Evolutionary conservation across 2,329 filamentous ascomycete species (phyloP).

Genomic region (Colletotrichum orchidophilum): DNA sequence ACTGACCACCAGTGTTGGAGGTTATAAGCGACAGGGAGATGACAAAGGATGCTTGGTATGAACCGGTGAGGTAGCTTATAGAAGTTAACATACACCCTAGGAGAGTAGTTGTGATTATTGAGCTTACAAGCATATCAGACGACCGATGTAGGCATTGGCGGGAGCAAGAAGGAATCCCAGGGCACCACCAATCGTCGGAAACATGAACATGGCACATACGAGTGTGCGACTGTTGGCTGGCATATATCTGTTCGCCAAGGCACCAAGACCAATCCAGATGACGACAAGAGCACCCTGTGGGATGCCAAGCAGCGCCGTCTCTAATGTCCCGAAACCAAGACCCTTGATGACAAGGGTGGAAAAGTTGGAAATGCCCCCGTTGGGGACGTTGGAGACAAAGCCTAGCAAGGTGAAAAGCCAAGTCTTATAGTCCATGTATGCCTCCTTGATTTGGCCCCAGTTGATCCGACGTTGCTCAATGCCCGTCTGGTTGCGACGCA

Average conservation of each 20-base stretch:
- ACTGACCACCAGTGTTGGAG: conserved; percentile 63
- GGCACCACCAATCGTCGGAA: conserved; percentile 67
- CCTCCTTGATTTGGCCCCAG: conserved; percentile 63
- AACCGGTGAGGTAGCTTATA: conserved; percentile 45
- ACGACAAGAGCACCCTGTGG: conserved; percentile 49
- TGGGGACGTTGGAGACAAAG: conserved; percentile 62
- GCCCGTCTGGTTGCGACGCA: conserved; percentile 67
- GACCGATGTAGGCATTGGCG: conserved; percentile 56
- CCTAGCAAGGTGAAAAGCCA: conserved; percentile 67
- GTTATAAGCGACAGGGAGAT: conserved; percentile 55
- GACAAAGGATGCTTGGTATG: conserved; percentile 51
- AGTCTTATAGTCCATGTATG: conserved; percentile 66
- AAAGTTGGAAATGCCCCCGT: conserved; percentile 70
- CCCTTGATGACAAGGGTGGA: conserved; percentile 68
- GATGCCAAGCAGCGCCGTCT: conserved; percentile 49
- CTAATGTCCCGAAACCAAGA: conserved; percentile 58
- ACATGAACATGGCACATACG: conserved; percentile 64
- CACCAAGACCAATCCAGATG: conserved; percentile 52
- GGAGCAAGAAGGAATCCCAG: conserved; percentile 67
- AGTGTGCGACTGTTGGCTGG: conserved; percentile 59
- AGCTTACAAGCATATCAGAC: conserved; percentile 63
- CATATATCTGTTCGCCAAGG: conserved; percentile 49
- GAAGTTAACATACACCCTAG: no score
- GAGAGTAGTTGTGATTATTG: not conserved
- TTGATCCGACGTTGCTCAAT: conserved; percentile 66